Conservation (phyloP, 1,139 yeast species). For the Kodamaea arcana region DNA sequence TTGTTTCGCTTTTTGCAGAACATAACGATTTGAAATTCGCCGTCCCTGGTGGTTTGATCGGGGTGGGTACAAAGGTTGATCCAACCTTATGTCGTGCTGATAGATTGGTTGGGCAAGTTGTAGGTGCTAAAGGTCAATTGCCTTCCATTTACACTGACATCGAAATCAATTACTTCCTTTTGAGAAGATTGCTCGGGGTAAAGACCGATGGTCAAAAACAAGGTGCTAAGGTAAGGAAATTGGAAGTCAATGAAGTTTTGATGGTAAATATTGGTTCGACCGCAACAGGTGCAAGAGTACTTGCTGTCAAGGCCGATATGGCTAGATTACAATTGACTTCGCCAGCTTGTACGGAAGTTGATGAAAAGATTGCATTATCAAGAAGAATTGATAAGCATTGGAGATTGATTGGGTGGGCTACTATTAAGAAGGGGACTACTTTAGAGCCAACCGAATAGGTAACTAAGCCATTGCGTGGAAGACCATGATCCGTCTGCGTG, state of each 20-base stretch:
- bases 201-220: conserved; percentile 97
- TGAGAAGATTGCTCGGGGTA: conserved; percentile 96
- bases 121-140: conserved; percentile 93
- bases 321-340: conserved; percentile 95
- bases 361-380: conserved; percentile 96
- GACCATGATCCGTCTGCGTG: no score
- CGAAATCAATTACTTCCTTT: conserved; percentile 93
- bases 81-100: conserved; percentile 99
- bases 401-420: conserved; percentile 99
- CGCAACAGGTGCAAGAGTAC: conserved; percentile 98
- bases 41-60: conserved; percentile 99
- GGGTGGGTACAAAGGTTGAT: conserved; percentile 98
- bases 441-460: conserved; percentile 58
- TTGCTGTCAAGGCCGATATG: conserved; percentile 98
- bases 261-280: conserved; percentile 99
- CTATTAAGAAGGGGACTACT: conserved; percentile 91
- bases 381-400: conserved; percentile 99
- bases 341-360: conserved; percentile 97
- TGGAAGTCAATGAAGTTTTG: conserved; percentile 90
- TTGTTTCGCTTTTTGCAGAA: conserved; percentile 93
- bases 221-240: conserved; percentile 88
- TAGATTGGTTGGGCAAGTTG: conserved; percentile 98
- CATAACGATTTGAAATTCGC: conserved; percentile 97
- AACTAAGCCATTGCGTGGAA: no score
- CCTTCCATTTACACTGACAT: conserved; percentile 96